Evolutionary conservation across 176 grass and related monocot species (phyloP).

Genomic region (Lolium multiflorum): DNA sequence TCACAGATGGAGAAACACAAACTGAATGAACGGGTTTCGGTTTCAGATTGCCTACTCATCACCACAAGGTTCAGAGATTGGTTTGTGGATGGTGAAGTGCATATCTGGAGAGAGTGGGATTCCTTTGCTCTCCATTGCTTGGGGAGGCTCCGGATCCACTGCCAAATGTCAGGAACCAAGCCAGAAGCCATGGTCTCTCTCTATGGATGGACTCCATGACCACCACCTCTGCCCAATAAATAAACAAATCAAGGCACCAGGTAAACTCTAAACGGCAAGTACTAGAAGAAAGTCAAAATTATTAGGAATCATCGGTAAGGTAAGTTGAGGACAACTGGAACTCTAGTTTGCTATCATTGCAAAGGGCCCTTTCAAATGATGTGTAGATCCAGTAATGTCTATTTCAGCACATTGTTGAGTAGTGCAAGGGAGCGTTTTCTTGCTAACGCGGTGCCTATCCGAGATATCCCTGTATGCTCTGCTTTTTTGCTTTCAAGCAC

Average conservation of each 20-base stretch:
- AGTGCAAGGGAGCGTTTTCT: constrained; percentile 33
- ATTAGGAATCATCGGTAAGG: neutral
- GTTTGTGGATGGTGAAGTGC: constrained; percentile 47
- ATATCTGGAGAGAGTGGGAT: constrained; percentile 50
- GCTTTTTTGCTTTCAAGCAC: neutral
- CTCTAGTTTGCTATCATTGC: constrained; percentile 28
- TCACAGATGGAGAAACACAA: constrained; percentile 61
- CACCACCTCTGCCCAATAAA: constrained; percentile 5
- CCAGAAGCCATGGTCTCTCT: constrained; percentile 45
- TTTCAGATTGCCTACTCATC: constrained; percentile 28
- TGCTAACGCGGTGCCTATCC: constrained; percentile 2
- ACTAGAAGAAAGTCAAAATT: neutral
- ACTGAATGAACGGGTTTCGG: constrained; percentile 6
- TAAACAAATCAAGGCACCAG: constrained; percentile 32
- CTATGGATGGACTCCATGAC: neutral
- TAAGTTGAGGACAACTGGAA: constrained; percentile 42
- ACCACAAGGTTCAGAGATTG: constrained; percentile 49
- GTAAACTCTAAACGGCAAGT: neutral
- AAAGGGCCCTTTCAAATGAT: constrained; percentile 27
- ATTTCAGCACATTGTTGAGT: constrained; percentile 22
- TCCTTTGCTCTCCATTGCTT: constrained; percentile 36
- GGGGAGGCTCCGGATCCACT: constrained; percentile 55
- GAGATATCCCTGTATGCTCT: neutral
- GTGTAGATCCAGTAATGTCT: constrained; percentile 35
- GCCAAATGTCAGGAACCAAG: constrained; percentile 50